Base-by-base conservation (phyloP, 495 filamentous ascomycete genomes). In the Xylona heveae region DNA sequence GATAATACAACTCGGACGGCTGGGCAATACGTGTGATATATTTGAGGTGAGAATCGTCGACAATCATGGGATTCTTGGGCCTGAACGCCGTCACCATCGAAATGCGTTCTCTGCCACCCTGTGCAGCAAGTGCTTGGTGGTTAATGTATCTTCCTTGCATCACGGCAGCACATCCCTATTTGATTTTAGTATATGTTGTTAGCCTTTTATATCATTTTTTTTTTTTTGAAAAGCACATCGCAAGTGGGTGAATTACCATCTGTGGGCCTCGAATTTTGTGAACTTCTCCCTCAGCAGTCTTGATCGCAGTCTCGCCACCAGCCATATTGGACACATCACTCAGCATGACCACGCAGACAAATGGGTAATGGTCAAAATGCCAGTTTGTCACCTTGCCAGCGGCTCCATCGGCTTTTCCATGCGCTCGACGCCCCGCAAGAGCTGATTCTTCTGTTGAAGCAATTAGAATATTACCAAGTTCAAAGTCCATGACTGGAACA, bases 71-170 rank as follows among this genome's bases (percentile, higher is more conserved):
- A 22, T 32, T 20, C n/a, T 38, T 42, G 6, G 43, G 42, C 21
- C 43, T 24, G 38, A 45, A 46, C 10, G 38, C 30, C 1, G 43
- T 46, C 12, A 46, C 39, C 40, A 38, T 41, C 5, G 42, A 38
- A 27, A 46, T 46, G 32, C 42, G 42, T 28, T 46, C 43, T 3
- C 28, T 19, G 3, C 18, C 36, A 15, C 43, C 42, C 9, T 31
- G 13, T n/a, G 43, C 43, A 9, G 26, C 17, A 5, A 41, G 39
- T 6, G 43, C 43, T 28, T 41, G 38, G 21, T 46, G 43, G 6
- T 26, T 24, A 24, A 46, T 38, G 25, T 35, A 45, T 6, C 31
- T 30, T 14, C 43, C 43, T 37, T 46, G 43, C 33, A 46, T 34
- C 9, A 46, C 31, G 25, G 44, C 35, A 9, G 42, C 43, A 19